phyloP scores from a whole-genome alignment of 2,329 filamentous ascomycete species.

The Cordyceps farinosa region DNA sequence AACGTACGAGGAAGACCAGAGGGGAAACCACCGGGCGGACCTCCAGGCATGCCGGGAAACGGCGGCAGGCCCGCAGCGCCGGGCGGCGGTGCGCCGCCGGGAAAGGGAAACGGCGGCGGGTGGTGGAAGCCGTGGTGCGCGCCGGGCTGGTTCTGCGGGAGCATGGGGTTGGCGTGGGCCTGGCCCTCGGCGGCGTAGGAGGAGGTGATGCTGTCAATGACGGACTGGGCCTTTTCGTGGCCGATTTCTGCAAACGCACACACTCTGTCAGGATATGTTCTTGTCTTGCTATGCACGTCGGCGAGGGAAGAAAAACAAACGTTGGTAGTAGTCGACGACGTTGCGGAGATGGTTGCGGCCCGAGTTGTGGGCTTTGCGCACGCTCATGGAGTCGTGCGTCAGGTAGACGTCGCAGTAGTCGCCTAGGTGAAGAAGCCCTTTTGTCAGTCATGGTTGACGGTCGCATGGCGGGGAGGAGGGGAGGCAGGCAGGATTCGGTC shows the following conservation, averaged over 20 bases:
- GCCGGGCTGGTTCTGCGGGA: slow-evolving; percentile 64
- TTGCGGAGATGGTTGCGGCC: slow-evolving; percentile 96
- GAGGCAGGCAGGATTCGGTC: not conserved
- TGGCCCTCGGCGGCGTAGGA: slow-evolving; percentile 95
- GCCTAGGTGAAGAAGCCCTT: slow-evolving; percentile 37
- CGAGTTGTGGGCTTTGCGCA: slow-evolving; percentile 96
- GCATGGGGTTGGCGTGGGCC: slow-evolving; percentile 78
- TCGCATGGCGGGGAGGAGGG: not conserved
- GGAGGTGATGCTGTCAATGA: slow-evolving; percentile 96
- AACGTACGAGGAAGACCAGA: slow-evolving; percentile 53
- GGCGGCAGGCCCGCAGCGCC: slow-evolving; percentile 46
- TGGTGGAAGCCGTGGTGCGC: slow-evolving; percentile 1
- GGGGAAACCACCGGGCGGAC: slow-evolving; percentile 38
- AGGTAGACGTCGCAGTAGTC: slow-evolving; percentile 99
- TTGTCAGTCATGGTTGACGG: not conserved
- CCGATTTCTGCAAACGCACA: slow-evolving; percentile 69
- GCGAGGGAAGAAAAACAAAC: slow-evolving; percentile 43
- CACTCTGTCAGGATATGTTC: not conserved
- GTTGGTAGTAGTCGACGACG: slow-evolving; percentile 97
- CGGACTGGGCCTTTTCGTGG: slow-evolving; percentile 95
- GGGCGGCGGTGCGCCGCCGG: slow-evolving; percentile 43
- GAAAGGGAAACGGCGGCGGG: slow-evolving; percentile 60
- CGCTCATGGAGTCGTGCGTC: slow-evolving; percentile 99
- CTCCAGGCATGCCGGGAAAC: slow-evolving; percentile 51
- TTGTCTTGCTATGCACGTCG: not conserved